Evolutionary conservation across 2,329 filamentous ascomycete species (phyloP).

Genomic region (Berkeleyomyces basicola): DNA sequence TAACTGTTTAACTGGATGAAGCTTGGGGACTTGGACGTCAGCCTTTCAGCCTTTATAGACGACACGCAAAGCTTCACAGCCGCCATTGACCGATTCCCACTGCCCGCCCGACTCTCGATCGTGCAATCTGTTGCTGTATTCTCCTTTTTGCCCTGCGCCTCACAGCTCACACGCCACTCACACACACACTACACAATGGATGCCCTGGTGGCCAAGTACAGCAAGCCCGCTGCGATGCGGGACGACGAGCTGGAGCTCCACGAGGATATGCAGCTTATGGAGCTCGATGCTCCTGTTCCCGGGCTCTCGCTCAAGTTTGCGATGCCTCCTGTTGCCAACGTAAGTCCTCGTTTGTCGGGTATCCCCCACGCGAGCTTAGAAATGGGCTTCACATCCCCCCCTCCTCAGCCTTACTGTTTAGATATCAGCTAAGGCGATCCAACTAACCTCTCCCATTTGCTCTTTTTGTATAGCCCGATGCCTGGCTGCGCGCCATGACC

Average conservation of each 20-base stretch:
- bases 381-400: slow-evolving; percentile 12
- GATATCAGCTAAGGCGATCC: neutral
- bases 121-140: slow-evolving; percentile 1
- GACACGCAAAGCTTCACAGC: neutral
- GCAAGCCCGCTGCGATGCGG: slow-evolving; percentile 54
- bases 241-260: slow-evolving; percentile 57
- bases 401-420: neutral
- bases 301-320: slow-evolving; percentile 84
- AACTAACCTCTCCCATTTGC: slow-evolving; percentile 7
- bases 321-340: slow-evolving; percentile 81
- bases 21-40: slow-evolving; percentile 2
- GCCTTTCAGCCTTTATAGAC: neutral
- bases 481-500: slow-evolving; percentile 91
- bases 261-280: slow-evolving; percentile 56
- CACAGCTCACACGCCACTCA: neutral
- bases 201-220: slow-evolving; percentile 82
- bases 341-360: slow-evolving; percentile 26
- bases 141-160: slow-evolving; percentile 1
- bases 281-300: slow-evolving; percentile 42
- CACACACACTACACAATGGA: slow-evolving; percentile 52
- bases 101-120: neutral
- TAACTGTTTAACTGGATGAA: neutral
- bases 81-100: neutral
- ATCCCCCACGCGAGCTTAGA: neutral
- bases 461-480: slow-evolving; percentile 46